Percentiles rank a stretch among this genome's conserved stretches.
These are phyloP conservation scores for Capsicum rhomboideum DNA, from an alignment of 257 asterid genomes.

Conservation along the genomic window DNA sequence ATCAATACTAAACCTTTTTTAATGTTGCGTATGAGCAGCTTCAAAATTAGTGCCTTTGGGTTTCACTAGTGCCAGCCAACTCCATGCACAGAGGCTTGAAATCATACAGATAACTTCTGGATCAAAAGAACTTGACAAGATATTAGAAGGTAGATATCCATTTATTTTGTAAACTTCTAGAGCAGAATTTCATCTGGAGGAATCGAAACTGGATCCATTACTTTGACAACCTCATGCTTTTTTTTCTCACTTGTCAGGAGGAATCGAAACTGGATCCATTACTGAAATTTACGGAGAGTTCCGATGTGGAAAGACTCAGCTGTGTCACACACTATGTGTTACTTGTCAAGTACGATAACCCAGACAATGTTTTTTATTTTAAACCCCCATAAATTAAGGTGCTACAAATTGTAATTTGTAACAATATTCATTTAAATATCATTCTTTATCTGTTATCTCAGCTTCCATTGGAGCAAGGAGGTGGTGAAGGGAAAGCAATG, in stretches of 20 bases:
- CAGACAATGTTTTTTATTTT: background rate
- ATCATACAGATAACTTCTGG: slow-evolving; percentile 94
- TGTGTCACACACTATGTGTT: slow-evolving; percentile 90
- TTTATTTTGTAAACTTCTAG: background rate
- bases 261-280: slow-evolving; percentile 90
- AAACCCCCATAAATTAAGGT: background rate
- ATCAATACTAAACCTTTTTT: background rate
- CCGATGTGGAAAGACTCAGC: slow-evolving; percentile 96
- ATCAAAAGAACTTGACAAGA: slow-evolving; percentile 87
- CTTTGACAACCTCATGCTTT: background rate
- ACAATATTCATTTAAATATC: background rate
- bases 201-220: too few species aligned
- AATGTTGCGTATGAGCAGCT: slow-evolving; percentile 42
- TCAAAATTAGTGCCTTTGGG: slow-evolving; percentile 97
- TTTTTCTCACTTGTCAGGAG: slow-evolving; percentile 43
- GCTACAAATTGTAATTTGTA: background rate
- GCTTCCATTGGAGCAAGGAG: slow-evolving; percentile 98
- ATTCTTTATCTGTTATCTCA: slow-evolving; percentile 17
- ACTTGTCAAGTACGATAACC: slow-evolving; percentile 70
- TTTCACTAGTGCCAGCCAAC: slow-evolving; percentile 80
- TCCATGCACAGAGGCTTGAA: slow-evolving; percentile 94
- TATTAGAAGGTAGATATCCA: slow-evolving; percentile 62
- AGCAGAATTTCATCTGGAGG: background rate
- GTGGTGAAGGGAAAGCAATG: slow-evolving; percentile 99
- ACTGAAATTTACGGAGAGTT: slow-evolving; percentile 91